Percentiles rank a stretch among this genome's conserved stretches.
These are phyloP conservation scores for Heliamphora pulchella DNA, from an alignment of 179 eudicot species.

Conservation along the genomic window DNA sequence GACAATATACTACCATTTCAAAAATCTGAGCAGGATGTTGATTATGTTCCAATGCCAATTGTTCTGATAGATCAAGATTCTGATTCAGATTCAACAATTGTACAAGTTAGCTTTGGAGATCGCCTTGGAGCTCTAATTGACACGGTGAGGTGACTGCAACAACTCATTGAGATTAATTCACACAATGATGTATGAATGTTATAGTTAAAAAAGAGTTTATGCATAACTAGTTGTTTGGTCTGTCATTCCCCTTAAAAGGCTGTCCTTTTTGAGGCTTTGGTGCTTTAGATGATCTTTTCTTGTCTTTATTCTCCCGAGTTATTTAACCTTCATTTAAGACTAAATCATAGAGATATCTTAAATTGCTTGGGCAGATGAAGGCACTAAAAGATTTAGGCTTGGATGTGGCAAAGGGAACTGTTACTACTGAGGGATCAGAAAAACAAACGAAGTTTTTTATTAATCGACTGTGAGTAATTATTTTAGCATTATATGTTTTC, in stretches of 20 bases:
- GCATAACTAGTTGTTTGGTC: background rate
- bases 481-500: background rate
- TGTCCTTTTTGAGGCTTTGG: background rate
- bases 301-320: background rate
- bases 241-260: background rate
- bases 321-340: background rate
- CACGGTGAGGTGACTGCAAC: constrained; percentile 49
- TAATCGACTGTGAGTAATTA: constrained; percentile 49
- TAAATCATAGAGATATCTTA: constrained; percentile 4
- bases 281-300: constrained; percentile 2
- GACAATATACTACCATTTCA: constrained; percentile 18
- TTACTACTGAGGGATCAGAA: constrained; percentile 71
- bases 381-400: constrained; percentile 84
- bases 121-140: constrained; percentile 96
- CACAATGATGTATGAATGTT: background rate
- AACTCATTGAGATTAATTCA: background rate
- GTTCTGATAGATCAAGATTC: constrained; percentile 85
- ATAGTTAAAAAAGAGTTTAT: background rate
- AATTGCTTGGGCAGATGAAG: constrained; percentile 63
- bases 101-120: constrained; percentile 95
- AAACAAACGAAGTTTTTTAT: constrained; percentile 70
- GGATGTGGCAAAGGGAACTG: constrained; percentile 87
- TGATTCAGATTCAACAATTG: constrained; percentile 73
- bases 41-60: constrained; percentile 73
- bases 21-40: constrained; percentile 52